These are phyloP conservation scores for Umbelopsis sp. DNA, from an alignment of 371 early-diverging fungal species.

Conservation along the genomic window DNA sequence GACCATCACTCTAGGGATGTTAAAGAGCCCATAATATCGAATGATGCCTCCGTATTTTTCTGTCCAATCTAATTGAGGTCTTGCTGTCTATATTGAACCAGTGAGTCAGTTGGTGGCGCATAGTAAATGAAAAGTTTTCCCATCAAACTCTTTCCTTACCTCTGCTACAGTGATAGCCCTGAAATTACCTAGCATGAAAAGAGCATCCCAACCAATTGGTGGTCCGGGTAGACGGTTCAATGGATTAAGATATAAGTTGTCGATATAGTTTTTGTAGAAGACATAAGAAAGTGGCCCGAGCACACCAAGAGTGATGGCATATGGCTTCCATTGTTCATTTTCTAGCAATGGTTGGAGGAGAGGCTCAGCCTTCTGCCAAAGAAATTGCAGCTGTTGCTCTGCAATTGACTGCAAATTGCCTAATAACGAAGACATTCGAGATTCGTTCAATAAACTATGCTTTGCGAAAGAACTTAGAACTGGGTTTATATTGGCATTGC, in stretches of 20 bases:
- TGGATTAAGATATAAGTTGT: conserved; percentile 52
- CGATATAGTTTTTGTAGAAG: conserved; percentile 33
- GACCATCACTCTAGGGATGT: conserved; percentile 49
- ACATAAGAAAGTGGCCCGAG: conserved; percentile 7
- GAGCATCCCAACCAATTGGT: conserved; percentile 50
- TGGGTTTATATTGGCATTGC: not conserved
- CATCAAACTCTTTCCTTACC: conserved; percentile 14
- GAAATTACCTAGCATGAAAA: conserved; percentile 49
- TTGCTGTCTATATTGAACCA: conserved; percentile 34
- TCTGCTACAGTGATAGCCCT: conserved; percentile 52
- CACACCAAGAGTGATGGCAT: not conserved
- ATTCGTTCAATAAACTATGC: not conserved
- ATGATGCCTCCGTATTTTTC: conserved; percentile 58
- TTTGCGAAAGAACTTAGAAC: not conserved
- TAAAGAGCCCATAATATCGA: conserved; percentile 53
- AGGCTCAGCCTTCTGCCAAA: not conserved
- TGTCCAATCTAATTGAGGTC: conserved; percentile 56
- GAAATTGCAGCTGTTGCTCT: not conserved
- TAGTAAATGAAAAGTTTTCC: not conserved
- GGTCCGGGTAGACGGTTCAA: conserved; percentile 64
- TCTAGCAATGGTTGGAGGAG: not conserved
- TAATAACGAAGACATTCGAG: not conserved
- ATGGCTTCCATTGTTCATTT: not conserved
- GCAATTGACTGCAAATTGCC: not conserved
- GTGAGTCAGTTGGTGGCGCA: not conserved